These are phyloP conservation scores for Podaxis sp. DNA, from an alignment of 768 basidiomycete genomes.

Conservation along the genomic window DNA sequence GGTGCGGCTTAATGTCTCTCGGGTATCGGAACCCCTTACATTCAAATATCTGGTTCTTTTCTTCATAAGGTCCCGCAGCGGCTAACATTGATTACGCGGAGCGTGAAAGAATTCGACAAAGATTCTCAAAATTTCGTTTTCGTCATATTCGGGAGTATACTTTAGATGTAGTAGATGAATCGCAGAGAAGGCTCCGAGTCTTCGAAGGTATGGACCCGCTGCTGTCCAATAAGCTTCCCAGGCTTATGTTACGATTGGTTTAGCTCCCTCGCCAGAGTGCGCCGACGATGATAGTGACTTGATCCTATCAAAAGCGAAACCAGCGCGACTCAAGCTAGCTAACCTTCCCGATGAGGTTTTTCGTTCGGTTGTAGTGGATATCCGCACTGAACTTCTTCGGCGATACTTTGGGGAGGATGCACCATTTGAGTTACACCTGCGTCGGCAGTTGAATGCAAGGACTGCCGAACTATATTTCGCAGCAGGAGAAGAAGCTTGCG, in stretches of 20 bases:
- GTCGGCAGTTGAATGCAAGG: neutral
- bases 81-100: neutral
- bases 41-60: no score
- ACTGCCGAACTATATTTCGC: constrained; percentile 4
- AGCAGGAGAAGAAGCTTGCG: constrained; percentile 4
- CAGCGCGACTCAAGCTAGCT: neutral
- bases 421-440: neutral
- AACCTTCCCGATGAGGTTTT: neutral
- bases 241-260: neutral
- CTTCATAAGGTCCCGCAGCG: neutral
- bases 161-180: constrained; percentile 6
- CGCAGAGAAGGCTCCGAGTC: neutral
- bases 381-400: neutral
- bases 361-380: neutral
- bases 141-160: constrained; percentile 7
- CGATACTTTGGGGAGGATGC: constrained; percentile 6
- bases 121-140: constrained; percentile 1
- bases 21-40: no score
- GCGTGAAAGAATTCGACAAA: neutral
- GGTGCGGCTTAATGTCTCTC: neutral
- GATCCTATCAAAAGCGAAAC: constrained; percentile 6
- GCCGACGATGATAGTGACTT: neutral
- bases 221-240: neutral
- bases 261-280: neutral
- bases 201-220: neutral